Evolutionary conservation across 257 asterid genomes (phyloP).

Genomic region (Scutellaria baicalensis): DNA sequence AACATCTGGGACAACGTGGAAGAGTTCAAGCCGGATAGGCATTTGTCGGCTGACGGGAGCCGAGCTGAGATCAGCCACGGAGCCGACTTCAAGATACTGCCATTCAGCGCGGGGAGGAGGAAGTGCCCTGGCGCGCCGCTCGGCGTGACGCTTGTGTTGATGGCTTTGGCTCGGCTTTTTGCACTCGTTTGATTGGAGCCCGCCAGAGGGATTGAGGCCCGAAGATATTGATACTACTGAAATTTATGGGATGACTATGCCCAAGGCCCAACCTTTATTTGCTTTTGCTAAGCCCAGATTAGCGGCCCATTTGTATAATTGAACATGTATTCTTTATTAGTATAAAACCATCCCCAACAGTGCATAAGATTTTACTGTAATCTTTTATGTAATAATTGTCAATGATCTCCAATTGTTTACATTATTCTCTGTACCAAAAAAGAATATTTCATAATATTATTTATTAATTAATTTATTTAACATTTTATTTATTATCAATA

Average conservation of each 20-base stretch:
- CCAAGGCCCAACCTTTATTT: conserved; percentile 62
- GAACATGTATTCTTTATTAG: too few relatives aligned
- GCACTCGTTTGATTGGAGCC: conserved; percentile 76
- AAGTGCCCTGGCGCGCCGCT: conserved; percentile 99
- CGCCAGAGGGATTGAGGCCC: conserved; percentile 43
- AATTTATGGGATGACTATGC: conserved; percentile 99
- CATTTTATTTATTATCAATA: too few relatives aligned
- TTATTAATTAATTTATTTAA: too few relatives aligned
- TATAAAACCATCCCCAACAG: too few relatives aligned
- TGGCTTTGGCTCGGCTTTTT: conserved; percentile 87
- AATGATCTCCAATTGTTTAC: too few relatives aligned
- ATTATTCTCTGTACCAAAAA: too few relatives aligned
- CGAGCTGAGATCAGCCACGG: conserved; percentile 97
- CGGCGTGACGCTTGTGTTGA: conserved; percentile 73
- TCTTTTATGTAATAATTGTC: too few relatives aligned
- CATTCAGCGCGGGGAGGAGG: conserved; percentile 87
- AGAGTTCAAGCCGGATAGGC: conserved; percentile 83
- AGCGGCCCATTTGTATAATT: conserved; percentile 40
- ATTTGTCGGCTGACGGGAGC: conserved; percentile 39
- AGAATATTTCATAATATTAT: too few relatives aligned
- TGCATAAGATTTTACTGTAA: too few relatives aligned
- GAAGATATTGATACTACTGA: conserved; percentile 69
- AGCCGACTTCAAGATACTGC: conserved; percentile 77
- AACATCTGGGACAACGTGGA: conserved; percentile 67
- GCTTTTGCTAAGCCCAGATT: conserved; percentile 68